phyloP scores from a whole-genome alignment of 2,329 filamentous ascomycete genomes.

The Colletotrichum nymphaeae region DNA sequence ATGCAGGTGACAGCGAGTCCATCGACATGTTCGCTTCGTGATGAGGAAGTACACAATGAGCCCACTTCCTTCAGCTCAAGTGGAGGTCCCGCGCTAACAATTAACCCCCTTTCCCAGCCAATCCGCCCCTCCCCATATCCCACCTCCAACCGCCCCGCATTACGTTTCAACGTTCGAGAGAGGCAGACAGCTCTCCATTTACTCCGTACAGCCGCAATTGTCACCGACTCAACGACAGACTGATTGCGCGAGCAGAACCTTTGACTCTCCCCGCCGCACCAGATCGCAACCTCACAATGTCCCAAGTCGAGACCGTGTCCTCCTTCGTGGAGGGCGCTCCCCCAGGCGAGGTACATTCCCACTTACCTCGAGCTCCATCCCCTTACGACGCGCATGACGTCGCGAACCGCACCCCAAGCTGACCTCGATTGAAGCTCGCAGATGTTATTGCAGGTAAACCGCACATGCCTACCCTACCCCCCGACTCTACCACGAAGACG shows the following conservation, averaged over 20 bases:
- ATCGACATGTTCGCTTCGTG: background rate
- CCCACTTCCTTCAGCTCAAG: background rate
- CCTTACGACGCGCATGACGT: conserved; percentile 14
- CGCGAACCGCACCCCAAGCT: conserved; percentile 35
- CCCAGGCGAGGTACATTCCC: conserved; percentile 85
- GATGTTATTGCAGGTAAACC: conserved; percentile 86
- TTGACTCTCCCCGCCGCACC: background rate
- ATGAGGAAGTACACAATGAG: background rate
- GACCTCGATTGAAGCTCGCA: conserved; percentile 69
- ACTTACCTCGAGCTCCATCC: background rate
- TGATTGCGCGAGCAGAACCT: background rate
- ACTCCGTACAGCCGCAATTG: conserved; percentile 9
- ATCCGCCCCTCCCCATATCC: conserved; percentile 17
- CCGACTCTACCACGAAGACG: background rate
- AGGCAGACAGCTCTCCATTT: conserved; percentile 3
- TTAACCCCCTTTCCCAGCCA: conserved; percentile 29
- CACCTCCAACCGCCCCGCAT: conserved; percentile 35
- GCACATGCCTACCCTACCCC: background rate
- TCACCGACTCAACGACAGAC: background rate
- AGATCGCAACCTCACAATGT: conserved; percentile 42
- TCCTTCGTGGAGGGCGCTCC: conserved; percentile 95
- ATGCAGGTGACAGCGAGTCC: background rate
- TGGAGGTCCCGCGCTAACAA: conserved; percentile 31
- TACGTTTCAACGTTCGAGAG: conserved; percentile 31
- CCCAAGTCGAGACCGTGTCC: conserved; percentile 71